Conservation (phyloP, 2,329 filamentous ascomycete genomes). For the Lachnellula cervina region DNA sequence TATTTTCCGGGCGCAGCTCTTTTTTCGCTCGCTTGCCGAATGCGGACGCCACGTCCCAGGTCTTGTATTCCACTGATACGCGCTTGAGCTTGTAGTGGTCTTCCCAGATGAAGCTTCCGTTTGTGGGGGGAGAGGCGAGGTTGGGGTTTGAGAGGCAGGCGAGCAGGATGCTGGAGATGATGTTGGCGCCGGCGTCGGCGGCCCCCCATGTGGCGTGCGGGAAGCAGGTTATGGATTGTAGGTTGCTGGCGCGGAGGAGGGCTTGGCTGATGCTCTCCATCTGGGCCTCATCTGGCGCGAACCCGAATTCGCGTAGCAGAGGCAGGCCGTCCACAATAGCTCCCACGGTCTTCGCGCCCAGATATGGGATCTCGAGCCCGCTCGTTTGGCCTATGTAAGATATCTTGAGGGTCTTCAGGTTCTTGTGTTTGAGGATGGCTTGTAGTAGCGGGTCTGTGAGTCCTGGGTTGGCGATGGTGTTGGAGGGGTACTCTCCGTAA, state of each 20-base stretch:
- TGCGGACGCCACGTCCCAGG: not conserved
- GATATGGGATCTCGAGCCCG: not conserved
- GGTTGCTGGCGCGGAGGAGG: not conserved
- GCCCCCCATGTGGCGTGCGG: not conserved
- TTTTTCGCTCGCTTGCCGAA: slow-evolving; percentile 1
- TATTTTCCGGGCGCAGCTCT: not conserved
- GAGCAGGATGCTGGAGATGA: not conserved
- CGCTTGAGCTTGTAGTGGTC: not conserved
- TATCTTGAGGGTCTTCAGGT: not conserved
- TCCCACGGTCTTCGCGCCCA: not conserved
- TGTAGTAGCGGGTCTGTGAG: not conserved
- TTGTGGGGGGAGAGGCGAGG: not conserved
- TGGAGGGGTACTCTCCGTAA: not conserved
- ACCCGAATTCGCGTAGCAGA: not conserved
- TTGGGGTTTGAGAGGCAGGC: not conserved
- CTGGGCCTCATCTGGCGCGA: not conserved
- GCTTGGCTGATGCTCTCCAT: not conserved
- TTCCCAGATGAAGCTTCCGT: slow-evolving; percentile 1
- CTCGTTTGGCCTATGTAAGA: not conserved
- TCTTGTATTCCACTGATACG: not conserved
- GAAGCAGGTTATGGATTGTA: not conserved
- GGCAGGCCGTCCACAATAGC: not conserved
- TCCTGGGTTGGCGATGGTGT: not conserved
- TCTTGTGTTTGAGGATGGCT: slow-evolving; percentile 4
- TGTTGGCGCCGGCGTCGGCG: not conserved